Evolutionary conservation across 805 yeast species (phyloP).

Genomic region (Tetrapisispora nanseiensis): DNA sequence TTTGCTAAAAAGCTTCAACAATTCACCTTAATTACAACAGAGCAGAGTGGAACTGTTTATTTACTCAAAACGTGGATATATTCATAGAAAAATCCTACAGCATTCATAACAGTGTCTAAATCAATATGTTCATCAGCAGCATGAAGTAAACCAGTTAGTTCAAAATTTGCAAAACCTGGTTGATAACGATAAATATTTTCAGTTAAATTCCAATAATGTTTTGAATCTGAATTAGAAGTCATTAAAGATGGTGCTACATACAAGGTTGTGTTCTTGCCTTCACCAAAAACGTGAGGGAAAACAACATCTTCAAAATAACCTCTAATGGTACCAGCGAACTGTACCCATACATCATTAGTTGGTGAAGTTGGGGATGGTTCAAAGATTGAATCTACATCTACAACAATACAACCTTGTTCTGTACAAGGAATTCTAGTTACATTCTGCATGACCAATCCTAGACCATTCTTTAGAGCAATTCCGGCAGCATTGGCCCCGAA

Average conservation of each 20-base stretch:
- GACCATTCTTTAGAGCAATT: conserved; percentile 39
- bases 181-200: conserved; percentile 43
- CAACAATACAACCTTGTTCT: conserved; percentile 26
- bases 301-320: conserved; percentile 45
- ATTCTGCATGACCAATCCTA: conserved; percentile 34
- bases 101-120: conserved; percentile 16
- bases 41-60: too few species aligned
- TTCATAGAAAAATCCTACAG: conserved; percentile 16
- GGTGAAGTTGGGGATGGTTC: conserved; percentile 36
- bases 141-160: conserved; percentile 14
- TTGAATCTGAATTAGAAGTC: conserved; percentile 56
- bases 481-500: conserved; percentile 29
- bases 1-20: too few species aligned
- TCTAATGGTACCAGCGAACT: conserved; percentile 44
- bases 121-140: conserved; percentile 18
- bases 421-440: conserved; percentile 18
- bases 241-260: conserved; percentile 40
- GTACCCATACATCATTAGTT: conserved; percentile 29
- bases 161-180: conserved; percentile 23
- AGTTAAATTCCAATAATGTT: conserved; percentile 49
- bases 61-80: conserved; percentile 11
- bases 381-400: conserved; percentile 15
- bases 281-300: conserved; percentile 10
- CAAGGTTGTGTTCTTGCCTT: conserved; percentile 8
- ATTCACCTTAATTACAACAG: too few species aligned